These are phyloP conservation scores for Datura wrightii DNA, from an alignment of 257 asterid species.

Conservation along the genomic window DNA sequence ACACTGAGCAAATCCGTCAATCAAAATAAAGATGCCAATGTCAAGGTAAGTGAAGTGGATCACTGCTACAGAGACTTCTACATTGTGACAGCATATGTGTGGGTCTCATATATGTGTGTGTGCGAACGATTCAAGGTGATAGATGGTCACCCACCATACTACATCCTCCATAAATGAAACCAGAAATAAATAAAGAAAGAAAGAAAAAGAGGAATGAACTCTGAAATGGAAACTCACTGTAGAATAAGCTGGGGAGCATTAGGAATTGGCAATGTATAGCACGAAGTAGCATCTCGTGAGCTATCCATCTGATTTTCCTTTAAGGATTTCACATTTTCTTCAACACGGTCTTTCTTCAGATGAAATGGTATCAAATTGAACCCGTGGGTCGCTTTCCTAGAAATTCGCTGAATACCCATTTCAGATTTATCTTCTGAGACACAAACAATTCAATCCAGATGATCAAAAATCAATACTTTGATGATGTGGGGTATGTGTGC, in stretches of 20 bases:
- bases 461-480: neutral
- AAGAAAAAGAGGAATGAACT: neutral
- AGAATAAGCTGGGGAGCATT: constrained; percentile 61
- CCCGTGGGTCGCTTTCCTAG: constrained; percentile 69
- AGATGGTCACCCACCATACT: neutral
- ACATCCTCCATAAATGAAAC: neutral
- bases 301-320: constrained; percentile 25
- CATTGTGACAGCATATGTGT: neutral
- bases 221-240: constrained; percentile 50
- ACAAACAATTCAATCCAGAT: neutral
- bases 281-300: constrained; percentile 54
- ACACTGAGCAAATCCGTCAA: neutral
- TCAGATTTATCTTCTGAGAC: constrained; percentile 56
- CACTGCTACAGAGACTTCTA: neutral
- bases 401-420: constrained; percentile 52
- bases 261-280: constrained; percentile 67
- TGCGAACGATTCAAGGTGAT: neutral
- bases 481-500: neutral
- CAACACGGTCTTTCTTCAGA: constrained; percentile 41
- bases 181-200: too few relatives aligned
- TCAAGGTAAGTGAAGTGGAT: neutral
- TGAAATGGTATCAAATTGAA: constrained; percentile 72
- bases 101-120: neutral
- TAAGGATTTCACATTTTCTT: constrained; percentile 45
- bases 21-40: neutral